These are phyloP conservation scores for Rhizopogon vesiculosus DNA, from an alignment of 768 basidiomycete genomes.

Conservation along the genomic window DNA sequence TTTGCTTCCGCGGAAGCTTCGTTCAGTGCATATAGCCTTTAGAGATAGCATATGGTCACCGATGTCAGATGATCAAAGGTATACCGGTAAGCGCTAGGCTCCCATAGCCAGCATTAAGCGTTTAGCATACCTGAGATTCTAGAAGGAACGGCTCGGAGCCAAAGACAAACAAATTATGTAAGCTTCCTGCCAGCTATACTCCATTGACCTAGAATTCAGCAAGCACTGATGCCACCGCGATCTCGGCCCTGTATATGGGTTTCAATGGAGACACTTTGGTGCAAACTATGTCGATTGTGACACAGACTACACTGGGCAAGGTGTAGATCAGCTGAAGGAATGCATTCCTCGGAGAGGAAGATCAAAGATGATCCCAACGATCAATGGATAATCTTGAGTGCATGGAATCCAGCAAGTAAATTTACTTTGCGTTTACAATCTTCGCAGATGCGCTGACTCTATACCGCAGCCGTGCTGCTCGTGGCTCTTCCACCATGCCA, in stretches of 20 bases:
- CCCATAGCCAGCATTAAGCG: too few relatives aligned
- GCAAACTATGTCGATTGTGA: conserved; percentile 76
- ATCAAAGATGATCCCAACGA: conserved; percentile 93
- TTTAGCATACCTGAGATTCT: too few relatives aligned
- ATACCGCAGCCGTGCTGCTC: conserved; percentile 66
- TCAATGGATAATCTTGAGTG: conserved; percentile 88
- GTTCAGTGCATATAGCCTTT: too few relatives aligned
- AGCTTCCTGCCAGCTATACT: too few relatives aligned
- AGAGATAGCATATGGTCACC: too few relatives aligned
- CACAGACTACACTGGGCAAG: conserved; percentile 71
- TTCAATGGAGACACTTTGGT: conserved; percentile 96
- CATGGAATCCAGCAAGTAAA: conserved; percentile 97
- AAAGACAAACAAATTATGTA: too few relatives aligned
- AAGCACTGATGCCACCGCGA: conserved; percentile 42
- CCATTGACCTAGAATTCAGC: too few relatives aligned
- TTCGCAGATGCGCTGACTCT: background rate
- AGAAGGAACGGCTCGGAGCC: too few relatives aligned
- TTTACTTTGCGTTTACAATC: background rate
- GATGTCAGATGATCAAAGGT: too few relatives aligned
- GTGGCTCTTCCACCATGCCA: conserved; percentile 99
- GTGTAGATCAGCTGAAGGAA: conserved; percentile 89
- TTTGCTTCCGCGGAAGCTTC: too few relatives aligned
- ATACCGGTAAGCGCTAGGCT: too few relatives aligned
- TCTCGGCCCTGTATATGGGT: conserved; percentile 94
- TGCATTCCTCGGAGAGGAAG: conserved; percentile 87